Base-by-base conservation (phyloP, 2,329 filamentous ascomycete species). In the Xylariaceae sp. region DNA sequence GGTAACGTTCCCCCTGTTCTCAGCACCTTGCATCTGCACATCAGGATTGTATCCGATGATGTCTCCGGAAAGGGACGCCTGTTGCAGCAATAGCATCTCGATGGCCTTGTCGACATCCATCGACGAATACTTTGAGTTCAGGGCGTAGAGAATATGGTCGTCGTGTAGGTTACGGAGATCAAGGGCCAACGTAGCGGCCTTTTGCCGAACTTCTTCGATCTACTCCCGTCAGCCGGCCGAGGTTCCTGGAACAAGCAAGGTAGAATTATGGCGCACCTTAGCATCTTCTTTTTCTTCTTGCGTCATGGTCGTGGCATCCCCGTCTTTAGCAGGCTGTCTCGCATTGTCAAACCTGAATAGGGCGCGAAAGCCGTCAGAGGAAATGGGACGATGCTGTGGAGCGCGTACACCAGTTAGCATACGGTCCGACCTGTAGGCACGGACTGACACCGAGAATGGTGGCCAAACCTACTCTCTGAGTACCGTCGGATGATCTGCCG, bases 1-100 rank as follows among this genome's bases (percentile, higher is more conserved):
- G n/a, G 92, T 97, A 34, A 96, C 90, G 45, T 82, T 83, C 42
- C 86, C 80, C 45, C 91, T 80, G 67, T 99, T 99, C 63, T 89
- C 87, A 12, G 94, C 92, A 6, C 94, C 94, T 4, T 89, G 74
- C 75, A 97, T 84, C 53, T 80, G 80, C 7, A 87, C 78, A 49
- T 79, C 78, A 8, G 89, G 83, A 51, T 89, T 80, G 72, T 89
- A 95, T 15, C 84, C 81, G 58, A 84, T 78, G 60, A 97, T 80
- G 39, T 89, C 82, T 15, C 92, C 92, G 29, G 89, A 83, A 37
- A 89, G 85, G 0, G 92, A 89, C 62, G 92, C 85, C 65, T 92
- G 85, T 59, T 95, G 83, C 21, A 96, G 76, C 40, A 87, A 73
- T 46, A 96, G 77, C 56, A 96, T 77, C 49, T 90, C 84, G 63